Evolutionary conservation across 1,139 yeast species (phyloP).

Genomic region (Sugiyamaella castrensis): DNA sequence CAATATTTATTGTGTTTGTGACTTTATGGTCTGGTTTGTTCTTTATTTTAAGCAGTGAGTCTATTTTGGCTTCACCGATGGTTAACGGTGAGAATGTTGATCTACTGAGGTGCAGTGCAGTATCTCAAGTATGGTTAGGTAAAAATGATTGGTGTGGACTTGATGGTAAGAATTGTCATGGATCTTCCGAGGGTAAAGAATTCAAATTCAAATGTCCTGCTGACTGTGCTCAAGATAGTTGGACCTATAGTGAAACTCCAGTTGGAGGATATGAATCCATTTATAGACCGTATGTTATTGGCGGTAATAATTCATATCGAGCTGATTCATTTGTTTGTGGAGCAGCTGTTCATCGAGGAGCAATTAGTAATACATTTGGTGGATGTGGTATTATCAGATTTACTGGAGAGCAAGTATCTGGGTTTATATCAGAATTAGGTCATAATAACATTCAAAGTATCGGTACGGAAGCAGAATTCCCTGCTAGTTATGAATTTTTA

Average conservation of each 20-base stretch:
- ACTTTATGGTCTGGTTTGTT: conserved; percentile 28
- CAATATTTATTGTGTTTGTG: conserved; percentile 16
- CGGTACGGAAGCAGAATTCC: conserved; percentile 67
- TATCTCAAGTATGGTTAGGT: conserved; percentile 63
- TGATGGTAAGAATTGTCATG: conserved; percentile 56
- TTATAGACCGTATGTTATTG: conserved; percentile 70
- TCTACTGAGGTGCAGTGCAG: conserved; percentile 31
- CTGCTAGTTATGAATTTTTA: conserved; percentile 63
- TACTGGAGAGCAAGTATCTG: conserved; percentile 42
- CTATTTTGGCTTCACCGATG: conserved; percentile 29
- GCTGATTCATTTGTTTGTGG: conserved; percentile 91
- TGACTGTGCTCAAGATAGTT: conserved; percentile 71
- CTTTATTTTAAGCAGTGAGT: conserved; percentile 23
- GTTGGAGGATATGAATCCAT: conserved; percentile 69
- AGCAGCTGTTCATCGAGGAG: conserved; percentile 84
- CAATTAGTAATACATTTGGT: conserved; percentile 68
- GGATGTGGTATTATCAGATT: conserved; percentile 74
- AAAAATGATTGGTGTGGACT: conserved; percentile 71
- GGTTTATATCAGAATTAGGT: conserved; percentile 44
- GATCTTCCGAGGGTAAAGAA: conserved; percentile 45
- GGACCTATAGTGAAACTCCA: conserved; percentile 73
- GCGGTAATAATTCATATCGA: conserved; percentile 68
- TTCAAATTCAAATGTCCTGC: conserved; percentile 81
- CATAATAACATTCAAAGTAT: conserved; percentile 53
- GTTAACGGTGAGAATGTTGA: conserved; percentile 27